phyloP scores from a whole-genome alignment of 805 yeast genomes.

The Candida nitratophila region DNA sequence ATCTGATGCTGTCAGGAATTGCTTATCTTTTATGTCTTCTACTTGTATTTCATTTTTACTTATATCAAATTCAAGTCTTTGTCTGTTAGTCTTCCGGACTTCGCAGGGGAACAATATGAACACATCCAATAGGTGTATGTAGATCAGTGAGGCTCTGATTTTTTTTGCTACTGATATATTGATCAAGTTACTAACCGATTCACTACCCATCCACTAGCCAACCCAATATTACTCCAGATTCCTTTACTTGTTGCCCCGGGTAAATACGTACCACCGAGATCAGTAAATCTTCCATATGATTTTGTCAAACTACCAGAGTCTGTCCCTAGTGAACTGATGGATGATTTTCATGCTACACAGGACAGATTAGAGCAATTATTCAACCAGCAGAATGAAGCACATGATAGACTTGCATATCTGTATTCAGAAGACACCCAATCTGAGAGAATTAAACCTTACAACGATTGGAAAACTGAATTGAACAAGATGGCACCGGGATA shows the following conservation, averaged over 20 bases:
- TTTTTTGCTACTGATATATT: too few relatives aligned
- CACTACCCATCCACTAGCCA: conserved; percentile 3
- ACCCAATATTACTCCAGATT: conserved; percentile 19
- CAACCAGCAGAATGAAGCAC: neutral
- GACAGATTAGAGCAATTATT: neutral
- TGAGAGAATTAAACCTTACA: conserved; percentile 3
- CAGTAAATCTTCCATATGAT: conserved; percentile 21
- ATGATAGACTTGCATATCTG: neutral
- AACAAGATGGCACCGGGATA: conserved; percentile 21
- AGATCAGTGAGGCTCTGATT: too few relatives aligned
- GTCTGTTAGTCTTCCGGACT: too few relatives aligned
- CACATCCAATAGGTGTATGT: neutral
- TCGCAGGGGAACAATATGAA: neutral
- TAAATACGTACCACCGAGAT: conserved; percentile 12
- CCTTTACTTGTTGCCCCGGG: conserved; percentile 22
- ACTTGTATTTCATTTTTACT: too few relatives aligned
- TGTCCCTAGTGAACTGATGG: conserved; percentile 1
- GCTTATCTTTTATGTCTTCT: too few relatives aligned
- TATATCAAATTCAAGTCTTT: too few relatives aligned
- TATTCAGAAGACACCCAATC: neutral
- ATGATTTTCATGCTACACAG: neutral
- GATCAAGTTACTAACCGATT: too few relatives aligned
- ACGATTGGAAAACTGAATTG: conserved; percentile 13
- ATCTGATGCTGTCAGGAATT: too few relatives aligned
- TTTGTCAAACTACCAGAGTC: conserved; percentile 8